Conservation (phyloP, 1,284 basidiomycete species). For the Athelia sp. region DNA sequence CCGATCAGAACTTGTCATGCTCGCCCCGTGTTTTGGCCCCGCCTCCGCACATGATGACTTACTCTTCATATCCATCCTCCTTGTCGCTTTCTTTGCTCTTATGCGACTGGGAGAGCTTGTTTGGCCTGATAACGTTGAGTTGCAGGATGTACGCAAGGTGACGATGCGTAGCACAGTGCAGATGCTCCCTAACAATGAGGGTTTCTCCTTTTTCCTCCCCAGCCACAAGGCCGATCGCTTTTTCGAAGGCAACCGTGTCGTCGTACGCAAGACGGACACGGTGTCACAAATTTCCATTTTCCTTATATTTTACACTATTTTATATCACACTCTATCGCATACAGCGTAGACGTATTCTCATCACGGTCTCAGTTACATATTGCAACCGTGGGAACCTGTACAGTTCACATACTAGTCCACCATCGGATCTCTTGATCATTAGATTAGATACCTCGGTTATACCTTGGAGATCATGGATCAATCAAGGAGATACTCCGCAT, state of each 20-base stretch:
- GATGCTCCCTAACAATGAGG: background rate
- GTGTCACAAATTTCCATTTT: background rate
- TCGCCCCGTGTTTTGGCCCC: background rate
- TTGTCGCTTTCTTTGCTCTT: conserved; percentile 18
- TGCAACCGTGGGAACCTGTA: no score
- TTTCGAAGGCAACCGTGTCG: conserved; percentile 25
- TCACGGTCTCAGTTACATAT: no score
- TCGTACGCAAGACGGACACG: conserved; percentile 9
- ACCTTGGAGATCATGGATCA: no score
- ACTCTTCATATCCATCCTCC: conserved; percentile 18
- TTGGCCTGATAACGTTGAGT: conserved; percentile 10
- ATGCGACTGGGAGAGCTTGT: conserved; percentile 25
- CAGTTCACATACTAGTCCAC: no score
- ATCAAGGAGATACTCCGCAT: no score
- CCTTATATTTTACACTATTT: conserved; percentile 7
- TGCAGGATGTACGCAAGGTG: conserved; percentile 12
- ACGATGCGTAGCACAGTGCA: conserved; percentile 8
- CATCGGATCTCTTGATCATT: no score
- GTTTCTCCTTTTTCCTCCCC: conserved; percentile 18
- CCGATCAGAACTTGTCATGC: background rate
- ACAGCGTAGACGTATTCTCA: no score
- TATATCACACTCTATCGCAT: no score
- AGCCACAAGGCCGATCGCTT: conserved; percentile 27
- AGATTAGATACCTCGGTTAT: no score
- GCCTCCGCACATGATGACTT: conserved; percentile 14